Percentiles rank a stretch among this genome's conserved stretches.
phyloP scores from a whole-genome alignment of 2,329 filamentous ascomycete species.

The Ascochyta viciae-villosae region DNA sequence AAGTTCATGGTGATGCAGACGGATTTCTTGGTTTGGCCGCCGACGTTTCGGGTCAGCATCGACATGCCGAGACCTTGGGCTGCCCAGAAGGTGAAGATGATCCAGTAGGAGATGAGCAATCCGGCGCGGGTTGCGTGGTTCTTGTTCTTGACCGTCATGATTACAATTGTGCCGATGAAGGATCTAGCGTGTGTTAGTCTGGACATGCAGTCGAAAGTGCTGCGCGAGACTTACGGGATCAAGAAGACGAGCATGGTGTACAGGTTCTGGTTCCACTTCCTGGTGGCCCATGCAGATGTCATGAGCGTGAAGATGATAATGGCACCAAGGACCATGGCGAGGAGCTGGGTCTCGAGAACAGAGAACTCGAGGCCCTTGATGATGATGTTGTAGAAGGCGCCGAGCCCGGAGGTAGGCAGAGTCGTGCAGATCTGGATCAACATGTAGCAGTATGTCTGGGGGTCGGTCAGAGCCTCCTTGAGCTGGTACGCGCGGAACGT shows the following conservation, averaged over 20 bases:
- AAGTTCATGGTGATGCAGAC: conserved; percentile 74
- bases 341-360: conserved; percentile 71
- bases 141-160: conserved; percentile 70
- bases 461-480: conserved; percentile 67
- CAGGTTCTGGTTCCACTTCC: conserved; percentile 72
- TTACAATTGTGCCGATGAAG: conserved; percentile 73
- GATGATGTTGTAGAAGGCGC: conserved; percentile 77
- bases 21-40: conserved; percentile 76
- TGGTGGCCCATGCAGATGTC: conserved; percentile 70
- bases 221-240: conserved; percentile 62
- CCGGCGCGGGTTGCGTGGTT: conserved; percentile 67
- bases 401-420: conserved; percentile 74
- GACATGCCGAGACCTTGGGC: conserved; percentile 72
- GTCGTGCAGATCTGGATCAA: conserved; percentile 74
- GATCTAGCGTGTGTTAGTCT: conserved; percentile 55
- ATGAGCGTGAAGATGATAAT: conserved; percentile 77
- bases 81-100: conserved; percentile 79
- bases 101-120: conserved; percentile 76
- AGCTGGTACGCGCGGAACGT: conserved; percentile 62
- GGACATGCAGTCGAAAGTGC: too few relatives aligned
- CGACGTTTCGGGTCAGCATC: conserved; percentile 73
- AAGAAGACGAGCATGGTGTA: conserved; percentile 71
- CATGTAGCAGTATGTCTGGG: conserved; percentile 64
- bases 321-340: conserved; percentile 76
- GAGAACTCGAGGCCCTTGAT: conserved; percentile 72